Percentiles rank a stretch among this genome's conserved stretches.
Conservation (phyloP, 2,329 filamentous ascomycete genomes). For the Pseudonectria buxi region DNA sequence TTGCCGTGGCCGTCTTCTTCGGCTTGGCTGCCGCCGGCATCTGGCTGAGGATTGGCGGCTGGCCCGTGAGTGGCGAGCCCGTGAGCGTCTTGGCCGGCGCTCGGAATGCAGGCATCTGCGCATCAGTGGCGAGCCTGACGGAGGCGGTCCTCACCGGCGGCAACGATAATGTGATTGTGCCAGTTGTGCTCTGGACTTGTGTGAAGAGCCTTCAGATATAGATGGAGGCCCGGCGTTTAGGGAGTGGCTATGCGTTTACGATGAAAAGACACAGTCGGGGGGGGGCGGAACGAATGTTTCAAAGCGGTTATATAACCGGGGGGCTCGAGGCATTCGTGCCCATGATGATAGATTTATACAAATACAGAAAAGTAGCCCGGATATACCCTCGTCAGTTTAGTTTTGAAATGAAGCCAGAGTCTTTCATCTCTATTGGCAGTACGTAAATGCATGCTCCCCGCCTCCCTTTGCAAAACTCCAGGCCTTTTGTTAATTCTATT, state of each 20-base stretch:
- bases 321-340: too few relatives aligned
- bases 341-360: too few relatives aligned
- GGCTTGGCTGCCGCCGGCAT: conserved; percentile 64
- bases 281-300: conserved; percentile 9
- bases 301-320: too few relatives aligned
- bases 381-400: too few relatives aligned
- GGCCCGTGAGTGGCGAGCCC: conserved; percentile 50
- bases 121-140: conserved; percentile 76
- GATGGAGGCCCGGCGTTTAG: conserved; percentile 5
- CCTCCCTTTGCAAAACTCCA: too few relatives aligned
- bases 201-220: conserved; percentile 65
- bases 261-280: neutral
- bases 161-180: conserved; percentile 97
- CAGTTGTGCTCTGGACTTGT: conserved; percentile 85
- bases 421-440: too few relatives aligned
- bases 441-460: too few relatives aligned
- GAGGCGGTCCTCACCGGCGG: conserved; percentile 94
- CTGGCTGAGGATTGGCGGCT: conserved; percentile 74
- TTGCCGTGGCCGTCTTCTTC: conserved; percentile 68
- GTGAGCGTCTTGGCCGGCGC: conserved; percentile 27
- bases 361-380: too few relatives aligned
- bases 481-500: neutral
- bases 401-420: too few relatives aligned
- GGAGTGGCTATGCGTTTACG: neutral
- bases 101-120: conserved; percentile 67